Evolutionary conservation across 2,329 filamentous ascomycete genomes (phyloP).

Genomic region (Zasmidium cellare): DNA sequence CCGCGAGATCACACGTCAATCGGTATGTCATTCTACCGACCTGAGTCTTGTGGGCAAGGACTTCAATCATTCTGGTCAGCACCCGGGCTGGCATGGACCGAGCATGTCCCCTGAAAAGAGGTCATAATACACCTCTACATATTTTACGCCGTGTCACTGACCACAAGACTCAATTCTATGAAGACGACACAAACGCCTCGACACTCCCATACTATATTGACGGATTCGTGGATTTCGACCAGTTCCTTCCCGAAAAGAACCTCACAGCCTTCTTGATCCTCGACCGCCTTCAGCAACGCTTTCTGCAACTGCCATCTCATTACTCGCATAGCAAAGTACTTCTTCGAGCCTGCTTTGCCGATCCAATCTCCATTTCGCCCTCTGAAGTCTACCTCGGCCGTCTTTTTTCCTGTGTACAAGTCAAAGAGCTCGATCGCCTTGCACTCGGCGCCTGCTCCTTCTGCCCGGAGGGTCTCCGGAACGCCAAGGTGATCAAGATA

Average conservation of each 20-base stretch:
- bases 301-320: slow-evolving; percentile 3
- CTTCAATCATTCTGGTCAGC: too few relatives aligned
- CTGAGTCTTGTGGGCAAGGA: too few relatives aligned
- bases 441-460: slow-evolving; percentile 5
- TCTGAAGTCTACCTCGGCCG: slow-evolving; percentile 8
- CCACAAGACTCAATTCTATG: too few relatives aligned
- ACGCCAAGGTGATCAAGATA: slow-evolving; percentile 15
- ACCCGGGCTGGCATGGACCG: too few relatives aligned
- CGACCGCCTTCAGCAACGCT: slow-evolving; percentile 5
- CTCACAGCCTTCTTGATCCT: slow-evolving; percentile 10
- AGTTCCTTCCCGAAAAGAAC: slow-evolving; percentile 46
- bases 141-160: too few relatives aligned
- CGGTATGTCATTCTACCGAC: too few relatives aligned
- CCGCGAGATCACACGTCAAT: too few relatives aligned
- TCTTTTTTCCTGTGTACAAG: slow-evolving; percentile 1
- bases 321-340: slow-evolving; percentile 6
- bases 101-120: too few relatives aligned
- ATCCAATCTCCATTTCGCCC: slow-evolving; percentile 9
- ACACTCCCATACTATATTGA: slow-evolving; percentile 43
- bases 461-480: background rate
- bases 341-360: slow-evolving; percentile 1
- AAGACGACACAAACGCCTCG: too few relatives aligned
- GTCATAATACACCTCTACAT: too few relatives aligned
- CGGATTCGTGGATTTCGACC: slow-evolving; percentile 17
- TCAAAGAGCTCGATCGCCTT: slow-evolving; percentile 9